These are phyloP conservation scores for Emericellopsis cladophorae DNA, from an alignment of 2,329 filamentous ascomycete genomes.

Conservation along the genomic window DNA sequence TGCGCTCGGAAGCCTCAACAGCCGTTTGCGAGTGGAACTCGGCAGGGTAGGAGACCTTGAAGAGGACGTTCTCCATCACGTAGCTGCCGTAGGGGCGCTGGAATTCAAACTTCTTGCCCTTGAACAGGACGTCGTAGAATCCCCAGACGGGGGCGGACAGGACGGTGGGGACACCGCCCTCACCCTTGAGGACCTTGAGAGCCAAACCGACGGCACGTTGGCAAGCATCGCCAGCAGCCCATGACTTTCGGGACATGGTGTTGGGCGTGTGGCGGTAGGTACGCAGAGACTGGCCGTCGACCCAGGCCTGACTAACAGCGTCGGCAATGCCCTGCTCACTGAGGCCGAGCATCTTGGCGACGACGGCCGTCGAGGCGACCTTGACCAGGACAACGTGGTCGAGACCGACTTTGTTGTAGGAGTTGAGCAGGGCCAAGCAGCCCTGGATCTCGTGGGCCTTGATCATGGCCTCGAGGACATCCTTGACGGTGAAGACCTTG, in stretches of 20 bases:
- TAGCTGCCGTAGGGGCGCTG: conserved; percentile 95
- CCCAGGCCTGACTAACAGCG: conserved; percentile 93
- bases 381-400: conserved; percentile 98
- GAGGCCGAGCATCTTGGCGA: conserved; percentile 89
- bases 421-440: conserved; percentile 92
- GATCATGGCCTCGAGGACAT: conserved; percentile 95
- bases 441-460: conserved; percentile 99
- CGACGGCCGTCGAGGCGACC: conserved; percentile 87
- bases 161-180: conserved; percentile 82
- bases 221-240: conserved; percentile 97
- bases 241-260: conserved; percentile 99
- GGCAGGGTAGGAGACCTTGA: conserved; percentile 98
- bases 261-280: conserved; percentile 97
- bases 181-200: conserved; percentile 83
- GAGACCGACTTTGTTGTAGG: conserved; percentile 95
- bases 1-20: conserved; percentile 83
- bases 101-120: conserved; percentile 91
- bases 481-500: conserved; percentile 77
- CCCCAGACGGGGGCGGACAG: conserved; percentile 90
- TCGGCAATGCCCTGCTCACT: conserved; percentile 84
- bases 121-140: conserved; percentile 97
- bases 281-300: conserved; percentile 88
- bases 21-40: conserved; percentile 99
- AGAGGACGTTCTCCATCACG: conserved; percentile 99
- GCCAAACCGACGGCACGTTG: conserved; percentile 87